Evolutionary conservation across 2,329 filamentous ascomycete genomes (phyloP).

Genomic region (Thelonectria olida): DNA sequence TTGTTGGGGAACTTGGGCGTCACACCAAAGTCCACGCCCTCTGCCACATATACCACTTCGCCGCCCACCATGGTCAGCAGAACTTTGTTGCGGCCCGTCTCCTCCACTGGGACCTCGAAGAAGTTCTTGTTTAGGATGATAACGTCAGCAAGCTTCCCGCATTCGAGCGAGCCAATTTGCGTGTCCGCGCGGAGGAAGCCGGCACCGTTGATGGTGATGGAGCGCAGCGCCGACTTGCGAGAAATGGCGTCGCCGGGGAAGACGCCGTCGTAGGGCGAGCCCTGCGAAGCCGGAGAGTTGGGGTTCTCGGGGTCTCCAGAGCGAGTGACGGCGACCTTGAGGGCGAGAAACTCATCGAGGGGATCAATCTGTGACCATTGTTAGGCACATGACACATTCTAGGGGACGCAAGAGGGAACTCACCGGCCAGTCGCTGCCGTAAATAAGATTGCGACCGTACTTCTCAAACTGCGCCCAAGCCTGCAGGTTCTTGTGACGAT

Average conservation of each 20-base stretch:
- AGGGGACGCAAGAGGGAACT: neutral
- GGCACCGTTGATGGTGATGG: constrained; percentile 24
- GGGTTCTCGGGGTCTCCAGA: constrained; percentile 30
- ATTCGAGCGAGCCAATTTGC: constrained; percentile 29
- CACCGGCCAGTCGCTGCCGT: constrained; percentile 35
- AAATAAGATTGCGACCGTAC: constrained; percentile 12
- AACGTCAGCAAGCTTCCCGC: constrained; percentile 33
- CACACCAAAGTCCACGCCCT: constrained; percentile 24
- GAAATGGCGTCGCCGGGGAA: constrained; percentile 16
- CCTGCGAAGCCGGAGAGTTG: constrained; percentile 28
- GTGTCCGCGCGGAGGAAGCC: constrained; percentile 27
- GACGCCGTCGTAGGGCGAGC: constrained; percentile 20
- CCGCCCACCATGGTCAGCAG: constrained; percentile 35
- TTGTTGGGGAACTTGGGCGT: constrained; percentile 28
- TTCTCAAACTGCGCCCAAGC: constrained; percentile 27
- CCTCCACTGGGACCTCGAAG: constrained; percentile 27
- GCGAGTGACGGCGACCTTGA: constrained; percentile 30
- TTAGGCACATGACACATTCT: too few relatives aligned
- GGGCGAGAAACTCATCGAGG: constrained; percentile 31
- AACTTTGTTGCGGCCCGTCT: constrained; percentile 30
- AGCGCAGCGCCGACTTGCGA: constrained; percentile 18
- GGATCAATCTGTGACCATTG: constrained; percentile 26
- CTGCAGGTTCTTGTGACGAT: constrained; percentile 38
- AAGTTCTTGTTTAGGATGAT: constrained; percentile 29
- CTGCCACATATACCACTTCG: constrained; percentile 30